Evolutionary conservation across 1,284 basidiomycete species (phyloP), one percentile per base, ranked within the genome.

Genomic region (Mycosarcoma mackinlayi): DNA sequence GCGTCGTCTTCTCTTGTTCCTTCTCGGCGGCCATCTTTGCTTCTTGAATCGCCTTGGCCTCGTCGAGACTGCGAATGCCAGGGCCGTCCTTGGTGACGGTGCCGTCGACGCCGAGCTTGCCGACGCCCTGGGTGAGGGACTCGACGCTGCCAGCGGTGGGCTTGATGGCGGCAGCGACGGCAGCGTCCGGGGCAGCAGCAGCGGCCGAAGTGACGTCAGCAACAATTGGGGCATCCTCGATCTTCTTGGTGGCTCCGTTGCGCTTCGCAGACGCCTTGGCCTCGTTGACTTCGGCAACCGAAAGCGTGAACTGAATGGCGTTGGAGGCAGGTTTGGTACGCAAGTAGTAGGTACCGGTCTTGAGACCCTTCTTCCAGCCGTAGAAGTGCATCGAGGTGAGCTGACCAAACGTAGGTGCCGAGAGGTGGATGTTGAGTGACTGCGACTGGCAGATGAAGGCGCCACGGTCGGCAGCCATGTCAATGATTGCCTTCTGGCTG

Each of bases 311-410:
- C 86, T 98, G 94, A 84, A 96, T 94, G 35, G 96, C 96, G 80
- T 93, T 90, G 25, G 93, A 92, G 9, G 94, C 93, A 2, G 96
- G 93, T 53, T 92, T 88, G 39, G 96, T 98, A 57, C 96, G 90
- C 49, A 99, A 88, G 85, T 98, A 98, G 86, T 87, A 86, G 33
- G 76, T 74, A 39, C 80, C 96, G 0, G 96, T 98, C 89, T 99
- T 99, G 81, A 99, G 86, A 25, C 96, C 96, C 85, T 93, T 93
- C 88, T 96, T 96, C 96, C 95, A 98, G 23, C 94, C 96, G 84
- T 98, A 98, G 86, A 98, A 99, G 86, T 98, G 96, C 95, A 98
- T 98, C 76, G 92, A 77, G 18, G 78, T 78, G 57, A 99, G 87
- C 84, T 99, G 96, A 18, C 92, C 93, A 74, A 91, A 88, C 10